Evolutionary conservation across 1,284 basidiomycete genomes (phyloP).

Genomic region (Malassezia sympodialis): DNA sequence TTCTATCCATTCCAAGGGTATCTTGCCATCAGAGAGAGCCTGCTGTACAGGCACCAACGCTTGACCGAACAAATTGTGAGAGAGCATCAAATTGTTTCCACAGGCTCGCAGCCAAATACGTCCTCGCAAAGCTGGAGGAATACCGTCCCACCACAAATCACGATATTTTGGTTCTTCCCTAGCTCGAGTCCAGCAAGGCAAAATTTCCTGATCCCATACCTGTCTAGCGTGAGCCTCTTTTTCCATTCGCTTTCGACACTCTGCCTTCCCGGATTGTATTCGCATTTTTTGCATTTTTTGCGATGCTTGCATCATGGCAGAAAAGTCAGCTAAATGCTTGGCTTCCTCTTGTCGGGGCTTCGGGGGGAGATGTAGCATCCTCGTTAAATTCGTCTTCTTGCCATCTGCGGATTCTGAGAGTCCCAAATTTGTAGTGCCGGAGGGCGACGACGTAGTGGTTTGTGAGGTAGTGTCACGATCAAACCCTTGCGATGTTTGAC

Average conservation of each 20-base stretch:
- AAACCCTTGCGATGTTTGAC: background rate
- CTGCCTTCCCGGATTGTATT: slow-evolving; percentile 24
- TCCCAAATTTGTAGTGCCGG: background rate
- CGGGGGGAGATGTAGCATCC: slow-evolving; percentile 16
- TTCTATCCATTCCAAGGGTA: slow-evolving; percentile 52
- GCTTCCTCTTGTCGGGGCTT: slow-evolving; percentile 13
- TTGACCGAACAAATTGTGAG: slow-evolving; percentile 24
- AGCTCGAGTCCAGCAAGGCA: slow-evolving; percentile 73
- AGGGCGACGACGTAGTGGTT: background rate
- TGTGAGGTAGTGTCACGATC: background rate
- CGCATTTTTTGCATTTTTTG: slow-evolving; percentile 28
- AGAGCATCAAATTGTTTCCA: slow-evolving; percentile 76
- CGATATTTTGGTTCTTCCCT: slow-evolving; percentile 59
- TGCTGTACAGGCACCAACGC: slow-evolving; percentile 20
- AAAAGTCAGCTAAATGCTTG: slow-evolving; percentile 10
- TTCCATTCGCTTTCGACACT: slow-evolving; percentile 15
- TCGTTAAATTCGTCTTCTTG: slow-evolving; percentile 8
- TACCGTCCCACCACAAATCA: slow-evolving; percentile 81
- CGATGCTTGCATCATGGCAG: slow-evolving; percentile 64
- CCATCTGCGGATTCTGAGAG: background rate
- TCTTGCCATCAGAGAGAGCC: background rate
- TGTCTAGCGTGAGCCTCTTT: slow-evolving; percentile 59
- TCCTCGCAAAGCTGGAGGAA: slow-evolving; percentile 73
- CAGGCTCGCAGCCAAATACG: slow-evolving; percentile 77
- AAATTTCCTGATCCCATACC: slow-evolving; percentile 67